Base-by-base conservation (phyloP, 129 eudicot species). In the Calendula officinalis region DNA sequence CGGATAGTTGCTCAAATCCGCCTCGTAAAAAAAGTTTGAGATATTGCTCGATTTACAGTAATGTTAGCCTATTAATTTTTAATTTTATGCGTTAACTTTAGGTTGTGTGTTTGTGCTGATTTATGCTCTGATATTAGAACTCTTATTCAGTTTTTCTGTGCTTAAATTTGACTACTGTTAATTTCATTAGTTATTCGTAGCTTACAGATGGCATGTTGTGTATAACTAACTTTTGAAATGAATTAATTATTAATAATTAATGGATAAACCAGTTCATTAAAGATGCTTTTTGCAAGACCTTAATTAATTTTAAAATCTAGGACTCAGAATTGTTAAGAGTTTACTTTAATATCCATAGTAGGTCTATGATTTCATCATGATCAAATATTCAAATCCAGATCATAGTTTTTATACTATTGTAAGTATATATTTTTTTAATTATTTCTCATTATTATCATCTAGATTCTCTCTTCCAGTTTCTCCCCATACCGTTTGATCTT, bases 351-450 rank as follows among this genome's bases (percentile, higher is more conserved):
- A 71, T 71, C 8, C 2, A 12, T 5, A 60, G 68, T 70, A 70
- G 75, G 68, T 60, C 54, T 60, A 70, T 60, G 61, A 70, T 60
- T 60, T 70, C 60, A 70, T 50, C 62, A 70, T 70, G 42, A 61
- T 48, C 60, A 22, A 60, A 70, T 70, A 34, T 50, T 48, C 60
- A 22, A 60, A 59, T 70, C 68, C 61, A 40, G 76, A 53, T 70
- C 68, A 70, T 49, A 30, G 30, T 61, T 70, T 60, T n/a, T 70
- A n/a, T 68, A 70, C 49, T 70, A 70, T 38, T 13, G n/a, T 60
- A 70, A 60, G 44, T 48, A 59, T 51, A 37, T 27, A 11, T 70
- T 40, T 16, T 51, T 60, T 22, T n/a, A n/a, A 71, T 71, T 15
- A 61, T 71, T 62, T 71, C 62, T 71, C 53, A 70, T 61, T 71